phyloP scores from a whole-genome alignment of 1,284 basidiomycete genomes.

The Sporisorium graminicola region DNA sequence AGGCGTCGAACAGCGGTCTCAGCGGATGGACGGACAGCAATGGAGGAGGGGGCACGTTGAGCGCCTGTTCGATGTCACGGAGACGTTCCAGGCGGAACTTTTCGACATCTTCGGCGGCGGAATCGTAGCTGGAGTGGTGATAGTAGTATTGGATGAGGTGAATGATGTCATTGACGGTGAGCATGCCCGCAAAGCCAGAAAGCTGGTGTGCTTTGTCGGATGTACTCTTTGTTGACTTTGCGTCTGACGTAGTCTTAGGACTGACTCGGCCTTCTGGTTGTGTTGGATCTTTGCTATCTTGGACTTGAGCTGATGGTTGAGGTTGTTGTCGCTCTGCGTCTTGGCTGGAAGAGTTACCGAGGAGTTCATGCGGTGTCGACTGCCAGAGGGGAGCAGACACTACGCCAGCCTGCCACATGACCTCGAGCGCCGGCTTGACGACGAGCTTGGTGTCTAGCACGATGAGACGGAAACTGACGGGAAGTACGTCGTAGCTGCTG shows the following conservation, averaged over 20 bases:
- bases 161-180: slow-evolving; percentile 69
- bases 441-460: slow-evolving; percentile 79
- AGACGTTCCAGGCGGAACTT: slow-evolving; percentile 83
- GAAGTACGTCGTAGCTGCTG: slow-evolving; percentile 93
- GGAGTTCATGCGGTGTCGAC: slow-evolving; percentile 53
- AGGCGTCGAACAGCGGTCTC: slow-evolving; percentile 89
- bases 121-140: slow-evolving; percentile 76
- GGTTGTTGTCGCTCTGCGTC: slow-evolving; percentile 5
- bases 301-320: not conserved
- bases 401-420: slow-evolving; percentile 74
- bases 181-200: slow-evolving; percentile 68
- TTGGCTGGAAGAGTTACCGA: slow-evolving; percentile 15
- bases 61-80: slow-evolving; percentile 87
- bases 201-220: slow-evolving; percentile 37
- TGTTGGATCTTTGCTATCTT: not conserved
- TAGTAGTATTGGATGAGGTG: slow-evolving; percentile 69
- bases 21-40: slow-evolving; percentile 87
- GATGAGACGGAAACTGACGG: slow-evolving; percentile 94
- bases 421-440: slow-evolving; percentile 66
- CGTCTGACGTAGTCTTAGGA: slow-evolving; percentile 9
- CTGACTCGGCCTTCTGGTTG: slow-evolving; percentile 15
- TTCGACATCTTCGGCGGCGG: slow-evolving; percentile 90
- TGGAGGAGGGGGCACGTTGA: slow-evolving; percentile 92
- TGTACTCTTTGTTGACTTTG: slow-evolving; percentile 7
- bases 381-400: slow-evolving; percentile 95